Conservation (phyloP, 1,139 yeast species). For the Spathaspora jeffriesii region DNA sequence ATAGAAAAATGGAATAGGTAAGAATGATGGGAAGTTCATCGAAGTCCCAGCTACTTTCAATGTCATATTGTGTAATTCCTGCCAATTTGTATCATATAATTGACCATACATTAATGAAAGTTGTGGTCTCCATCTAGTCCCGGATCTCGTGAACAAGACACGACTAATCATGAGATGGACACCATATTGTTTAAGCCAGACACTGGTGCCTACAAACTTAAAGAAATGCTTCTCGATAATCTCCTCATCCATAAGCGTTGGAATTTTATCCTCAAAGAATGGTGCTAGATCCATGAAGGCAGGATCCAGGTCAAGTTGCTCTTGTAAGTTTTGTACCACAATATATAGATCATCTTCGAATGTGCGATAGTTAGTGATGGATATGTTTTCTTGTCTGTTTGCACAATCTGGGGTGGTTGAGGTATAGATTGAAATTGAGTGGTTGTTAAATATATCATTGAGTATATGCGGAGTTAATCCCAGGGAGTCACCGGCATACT, state of each 20-base stretch:
- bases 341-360: not conserved
- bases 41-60: conserved; percentile 19
- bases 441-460: not conserved
- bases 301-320: conserved; percentile 18
- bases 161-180: conserved; percentile 49
- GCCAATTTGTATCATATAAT: conserved; percentile 28
- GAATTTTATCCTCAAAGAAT: conserved; percentile 19
- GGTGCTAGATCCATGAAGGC: conserved; percentile 19
- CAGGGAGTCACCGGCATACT: not conserved
- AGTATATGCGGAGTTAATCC: not conserved
- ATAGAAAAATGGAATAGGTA: conserved; percentile 27
- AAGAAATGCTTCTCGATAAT: conserved; percentile 31
- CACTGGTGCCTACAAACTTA: conserved; percentile 49
- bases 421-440: not conserved
- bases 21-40: conserved; percentile 22
- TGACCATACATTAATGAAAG: conserved; percentile 34
- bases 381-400: not conserved
- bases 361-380: not conserved
- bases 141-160: conserved; percentile 27
- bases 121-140: conserved; percentile 26
- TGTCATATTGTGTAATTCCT: conserved; percentile 26
- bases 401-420: not conserved
- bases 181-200: conserved; percentile 46
- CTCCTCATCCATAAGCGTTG: conserved; percentile 18
- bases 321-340: not conserved